Evolutionary conservation across 352 stramenopile species (phyloP), one percentile per base, ranked within the genome.

Genomic region (Peronospora farinosa): DNA sequence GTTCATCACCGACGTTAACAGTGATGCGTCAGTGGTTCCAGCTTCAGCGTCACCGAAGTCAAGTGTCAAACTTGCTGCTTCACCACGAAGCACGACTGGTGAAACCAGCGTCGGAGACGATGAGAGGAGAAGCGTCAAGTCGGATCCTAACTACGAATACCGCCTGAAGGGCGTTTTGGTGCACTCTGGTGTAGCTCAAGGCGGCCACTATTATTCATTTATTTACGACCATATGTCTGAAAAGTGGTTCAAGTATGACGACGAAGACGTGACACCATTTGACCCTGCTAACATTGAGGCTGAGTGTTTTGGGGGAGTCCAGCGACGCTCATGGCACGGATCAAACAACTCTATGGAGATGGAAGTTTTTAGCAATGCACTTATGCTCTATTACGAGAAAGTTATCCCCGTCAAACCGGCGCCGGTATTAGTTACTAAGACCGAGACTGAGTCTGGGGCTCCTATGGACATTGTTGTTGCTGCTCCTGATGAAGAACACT

Each of bases 321-420:
- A 98, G 52, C 77, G 77, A 9, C 78, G 80, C 13, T 89, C 76
- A 17, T 98, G 91, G 86, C 91, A 98, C 60, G 96, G 96, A 13
- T 83, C 96, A 16, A 94, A 67, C 51, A 97, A 97, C 55, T 93
- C 90, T 15, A 95, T 98, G 66, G 96, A 98, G 62, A 97, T 96
- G 75, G 96, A 99, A 65, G 88, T 98, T 11, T 98, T 98, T 65
- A 97, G 94, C 45, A 99, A 99, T 63, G 96, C 96, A 4, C 69
- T 99, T 5, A 98, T 99, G 92, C 74, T 99, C 0, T 99, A 99
- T 60, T 99, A 99, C 57, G 96, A 98, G 56, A 99, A 99, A 67
- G 86, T 98, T 19, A 65, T 78, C 10, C 77, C 70, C 11, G 69
- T 68, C 0, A 61, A 84, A 15, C 71, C 65, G 23, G 56, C 63